Evolutionary conservation across 75 land plant genomes (phyloP), one percentile per base, ranked within the genome.

Genomic region (Ceratopteris richardii): DNA sequence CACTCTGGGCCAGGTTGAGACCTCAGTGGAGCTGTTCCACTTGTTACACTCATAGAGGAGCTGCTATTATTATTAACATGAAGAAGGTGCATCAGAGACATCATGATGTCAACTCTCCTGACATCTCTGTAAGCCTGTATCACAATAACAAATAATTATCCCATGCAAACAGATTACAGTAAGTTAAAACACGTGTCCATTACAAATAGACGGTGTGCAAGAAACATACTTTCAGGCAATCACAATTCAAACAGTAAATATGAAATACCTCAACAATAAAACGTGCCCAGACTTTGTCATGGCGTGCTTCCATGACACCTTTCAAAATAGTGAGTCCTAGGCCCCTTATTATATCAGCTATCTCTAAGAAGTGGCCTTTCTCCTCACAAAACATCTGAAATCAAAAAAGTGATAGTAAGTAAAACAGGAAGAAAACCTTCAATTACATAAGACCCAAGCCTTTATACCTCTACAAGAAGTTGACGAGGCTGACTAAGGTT

Each of bases 381-480:
- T 87, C 87, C 52, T 87, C 82, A 60, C 84, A 83, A 40, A 87
- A 70, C 87, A 87, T 87, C 92, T 87, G 83, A 42, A n/a, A 73
- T 29, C n/a, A 36, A 27, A 0, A 12, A 43, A 19, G 50, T 23
- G n/a, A 18, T n/a, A n/a, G n/a, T 46, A 16, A 18, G 41, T 19
- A 16, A 57, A 57, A 3, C 14, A 62, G 37, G 25, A 1, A 17
- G 29, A 21, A 5, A 0, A 9, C 57, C 6, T 25, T 1, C 20
- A 25, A 0, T 44, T 12, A 26, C 20, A 33, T 18, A 31, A 68
- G 26, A 55, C 0, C 14, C 7, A n/a, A 33, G 21, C n/a, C 58
- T 22, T 40, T 1, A 2, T 47, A 84, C 93, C 93, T 83, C 87
- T 5, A 87, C 82, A 64, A 87, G 92, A 73, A 87, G 71, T 66